phyloP scores from a whole-genome alignment of 2,329 filamentous ascomycete genomes.

The Didymella sp. region DNA sequence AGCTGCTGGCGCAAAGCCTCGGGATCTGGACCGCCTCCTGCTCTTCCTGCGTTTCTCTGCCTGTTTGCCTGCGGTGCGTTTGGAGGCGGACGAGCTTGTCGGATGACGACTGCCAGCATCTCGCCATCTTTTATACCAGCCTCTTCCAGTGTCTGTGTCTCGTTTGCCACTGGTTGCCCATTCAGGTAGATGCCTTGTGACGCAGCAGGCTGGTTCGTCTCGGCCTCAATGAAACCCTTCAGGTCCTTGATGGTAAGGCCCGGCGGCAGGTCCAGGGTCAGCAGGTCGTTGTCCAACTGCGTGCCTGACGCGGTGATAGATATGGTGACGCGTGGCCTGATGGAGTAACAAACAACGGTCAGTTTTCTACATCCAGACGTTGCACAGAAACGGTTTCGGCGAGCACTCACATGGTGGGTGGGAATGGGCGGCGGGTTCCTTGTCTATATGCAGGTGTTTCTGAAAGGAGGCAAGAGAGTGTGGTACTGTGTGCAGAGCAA shows the following conservation, averaged over 20 bases:
- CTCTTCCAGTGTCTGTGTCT: slow-evolving; percentile 80
- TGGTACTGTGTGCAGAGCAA: slow-evolving; percentile 38
- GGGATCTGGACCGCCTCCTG: slow-evolving; percentile 58
- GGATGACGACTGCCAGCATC: slow-evolving; percentile 87
- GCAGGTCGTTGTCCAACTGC: slow-evolving; percentile 72
- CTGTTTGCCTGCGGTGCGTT: slow-evolving; percentile 32
- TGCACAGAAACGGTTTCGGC: slow-evolving; percentile 45
- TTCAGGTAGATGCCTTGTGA: slow-evolving; percentile 91
- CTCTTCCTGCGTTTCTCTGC: slow-evolving; percentile 28
- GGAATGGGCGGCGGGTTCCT: slow-evolving; percentile 24
- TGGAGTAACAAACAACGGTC: slow-evolving; percentile 29
- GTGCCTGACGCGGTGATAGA: slow-evolving; percentile 79
- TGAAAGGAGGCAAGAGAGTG: slow-evolving; percentile 44
- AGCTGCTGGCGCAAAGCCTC: slow-evolving; percentile 85
- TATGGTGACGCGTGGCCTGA: slow-evolving; percentile 82
- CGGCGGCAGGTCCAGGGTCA: slow-evolving; percentile 80
- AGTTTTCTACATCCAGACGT: slow-evolving; percentile 40
- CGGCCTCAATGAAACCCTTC: slow-evolving; percentile 86
- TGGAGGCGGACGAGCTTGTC: slow-evolving; percentile 31
- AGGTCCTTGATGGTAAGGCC: slow-evolving; percentile 85
- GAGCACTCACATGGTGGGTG: slow-evolving; percentile 46
- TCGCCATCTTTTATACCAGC: slow-evolving; percentile 85
- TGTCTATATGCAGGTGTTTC: slow-evolving; percentile 42
- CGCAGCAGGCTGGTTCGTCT: slow-evolving; percentile 74
- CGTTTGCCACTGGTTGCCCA: slow-evolving; percentile 78